Evolutionary conservation across 2,329 filamentous ascomycete species (phyloP).

Genomic region (Conoideocrella luteorostrata): DNA sequence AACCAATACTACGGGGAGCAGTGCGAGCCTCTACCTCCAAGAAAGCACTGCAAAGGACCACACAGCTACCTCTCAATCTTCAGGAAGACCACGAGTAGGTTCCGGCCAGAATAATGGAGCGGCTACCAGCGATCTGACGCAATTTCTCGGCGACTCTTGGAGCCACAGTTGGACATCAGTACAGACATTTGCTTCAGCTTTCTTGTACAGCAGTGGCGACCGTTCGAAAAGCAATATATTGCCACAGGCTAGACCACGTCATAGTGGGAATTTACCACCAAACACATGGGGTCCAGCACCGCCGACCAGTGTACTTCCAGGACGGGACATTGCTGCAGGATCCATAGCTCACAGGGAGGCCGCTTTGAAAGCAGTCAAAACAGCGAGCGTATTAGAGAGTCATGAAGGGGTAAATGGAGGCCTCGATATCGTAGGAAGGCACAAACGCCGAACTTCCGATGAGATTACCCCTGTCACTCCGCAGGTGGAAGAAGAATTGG

Average conservation of each 20-base stretch:
- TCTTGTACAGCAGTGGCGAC: conserved; percentile 24
- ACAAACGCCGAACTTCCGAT: conserved; percentile 64
- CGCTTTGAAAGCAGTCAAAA: conserved; percentile 48
- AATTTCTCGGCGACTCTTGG: conserved; percentile 45
- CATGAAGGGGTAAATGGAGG: conserved; percentile 54
- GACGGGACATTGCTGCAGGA: conserved; percentile 47
- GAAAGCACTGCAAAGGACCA: neutral
- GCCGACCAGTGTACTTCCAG: conserved; percentile 29
- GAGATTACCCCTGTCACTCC: conserved; percentile 47
- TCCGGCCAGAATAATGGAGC: conserved; percentile 21
- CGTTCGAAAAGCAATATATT: conserved; percentile 3
- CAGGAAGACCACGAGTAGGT: conserved; percentile 9
- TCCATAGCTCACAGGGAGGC: conserved; percentile 48
- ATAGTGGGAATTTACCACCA: conserved; percentile 14
- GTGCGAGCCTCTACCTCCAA: neutral
- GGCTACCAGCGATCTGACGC: conserved; percentile 30
- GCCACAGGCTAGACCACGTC: neutral
- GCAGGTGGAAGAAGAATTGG: conserved; percentile 68
- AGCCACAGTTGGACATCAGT: conserved; percentile 49
- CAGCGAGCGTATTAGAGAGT: conserved; percentile 54
- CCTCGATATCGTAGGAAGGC: conserved; percentile 47
- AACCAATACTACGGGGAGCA: neutral
- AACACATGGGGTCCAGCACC: conserved; percentile 45
- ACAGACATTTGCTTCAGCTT: conserved; percentile 45
- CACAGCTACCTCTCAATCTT: neutral